These are phyloP conservation scores for Fraxinus greggii DNA, from an alignment of 305 asterid genomes.

Conservation along the genomic window DNA sequence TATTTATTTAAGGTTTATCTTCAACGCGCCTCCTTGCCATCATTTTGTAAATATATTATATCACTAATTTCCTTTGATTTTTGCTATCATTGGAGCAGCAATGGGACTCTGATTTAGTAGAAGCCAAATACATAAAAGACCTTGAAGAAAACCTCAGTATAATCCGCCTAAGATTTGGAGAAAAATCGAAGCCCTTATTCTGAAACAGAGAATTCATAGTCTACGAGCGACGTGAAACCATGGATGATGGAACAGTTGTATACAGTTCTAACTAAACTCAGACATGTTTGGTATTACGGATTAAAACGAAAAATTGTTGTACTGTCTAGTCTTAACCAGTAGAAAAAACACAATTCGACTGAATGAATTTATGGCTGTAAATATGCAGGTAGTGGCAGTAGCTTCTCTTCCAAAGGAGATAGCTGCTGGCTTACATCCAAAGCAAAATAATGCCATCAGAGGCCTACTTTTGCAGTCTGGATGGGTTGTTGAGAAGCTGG, in stretches of 20 bases:
- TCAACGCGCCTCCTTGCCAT: too few relatives aligned
- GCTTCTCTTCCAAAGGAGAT: slow-evolving; percentile 92
- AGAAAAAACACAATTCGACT: neutral
- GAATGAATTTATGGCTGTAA: neutral
- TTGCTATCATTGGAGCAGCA: slow-evolving; percentile 39
- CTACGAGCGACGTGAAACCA: slow-evolving; percentile 78
- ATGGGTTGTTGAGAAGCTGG: slow-evolving; percentile 90
- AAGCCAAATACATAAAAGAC: slow-evolving; percentile 72
- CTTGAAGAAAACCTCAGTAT: slow-evolving; percentile 76
- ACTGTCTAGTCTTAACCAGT: neutral
- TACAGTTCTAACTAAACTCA: neutral
- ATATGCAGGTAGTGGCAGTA: slow-evolving; percentile 76
- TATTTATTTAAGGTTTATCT: too few relatives aligned
- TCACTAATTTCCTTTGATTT: neutral
- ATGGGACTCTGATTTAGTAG: slow-evolving; percentile 81
- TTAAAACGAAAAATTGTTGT: neutral
- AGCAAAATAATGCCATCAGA: slow-evolving; percentile 71
- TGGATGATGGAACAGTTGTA: slow-evolving; percentile 93
- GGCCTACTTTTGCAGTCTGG: slow-evolving; percentile 80
- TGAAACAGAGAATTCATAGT: slow-evolving; percentile 86
- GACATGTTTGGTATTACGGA: neutral
- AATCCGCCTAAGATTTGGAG: slow-evolving; percentile 71
- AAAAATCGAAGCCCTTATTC: slow-evolving; percentile 72
- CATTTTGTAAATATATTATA: neutral
- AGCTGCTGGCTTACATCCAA: slow-evolving; percentile 81